A percentile compares a stretch with the other conserved stretches of the same genome.
These are phyloP conservation scores for Ceratobasidium papillatum DNA, from an alignment of 1,284 basidiomycete species.

Conservation along the genomic window DNA sequence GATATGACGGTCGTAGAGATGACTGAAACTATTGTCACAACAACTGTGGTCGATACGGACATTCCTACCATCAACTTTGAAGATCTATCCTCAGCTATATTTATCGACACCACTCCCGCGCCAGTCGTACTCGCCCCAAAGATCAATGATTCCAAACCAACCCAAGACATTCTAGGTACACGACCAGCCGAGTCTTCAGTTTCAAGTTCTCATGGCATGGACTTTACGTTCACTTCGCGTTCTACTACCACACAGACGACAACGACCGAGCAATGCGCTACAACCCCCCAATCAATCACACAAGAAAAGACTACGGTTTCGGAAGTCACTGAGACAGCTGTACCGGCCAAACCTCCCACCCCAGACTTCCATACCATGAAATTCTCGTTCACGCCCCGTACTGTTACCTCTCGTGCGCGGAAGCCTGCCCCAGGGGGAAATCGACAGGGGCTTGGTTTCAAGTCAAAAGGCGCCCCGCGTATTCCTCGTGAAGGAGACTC, in stretches of 20 bases:
- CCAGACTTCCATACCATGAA: conserved; percentile 30
- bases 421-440: background rate
- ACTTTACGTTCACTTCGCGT: conserved; percentile 4
- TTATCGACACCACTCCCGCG: conserved; percentile 31
- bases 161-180: conserved; percentile 11
- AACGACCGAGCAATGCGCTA: background rate
- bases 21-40: background rate
- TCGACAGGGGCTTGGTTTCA: conserved; percentile 25
- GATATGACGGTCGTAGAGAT: background rate
- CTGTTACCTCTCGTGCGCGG: conserved; percentile 11
- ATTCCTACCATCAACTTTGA: conserved; percentile 32
- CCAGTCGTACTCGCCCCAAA: background rate
- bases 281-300: background rate
- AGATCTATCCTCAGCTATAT: conserved; percentile 30
- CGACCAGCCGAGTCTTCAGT: background rate
- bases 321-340: background rate
- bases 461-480: background rate
- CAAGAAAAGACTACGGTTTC: background rate
- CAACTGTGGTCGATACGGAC: background rate
- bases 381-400: conserved; percentile 29
- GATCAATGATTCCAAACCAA: background rate
- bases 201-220: conserved; percentile 5
- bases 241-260: background rate
- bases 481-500: conserved; percentile 62
- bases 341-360: conserved; percentile 5